Conservation (phyloP, 495 filamentous ascomycete genomes). For the Halenospora varia region DNA sequence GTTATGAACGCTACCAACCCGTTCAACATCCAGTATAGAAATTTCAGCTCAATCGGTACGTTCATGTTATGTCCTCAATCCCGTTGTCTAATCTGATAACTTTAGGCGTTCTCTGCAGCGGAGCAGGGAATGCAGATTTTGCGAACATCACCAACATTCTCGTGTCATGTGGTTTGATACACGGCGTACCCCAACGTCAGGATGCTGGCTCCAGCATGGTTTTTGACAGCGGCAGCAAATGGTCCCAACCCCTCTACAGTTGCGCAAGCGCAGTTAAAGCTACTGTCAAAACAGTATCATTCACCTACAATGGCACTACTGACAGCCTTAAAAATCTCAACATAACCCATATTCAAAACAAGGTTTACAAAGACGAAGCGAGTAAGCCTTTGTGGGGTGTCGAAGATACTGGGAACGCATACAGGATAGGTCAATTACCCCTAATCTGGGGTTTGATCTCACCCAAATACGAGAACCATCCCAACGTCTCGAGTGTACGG, state of each 20-base stretch:
- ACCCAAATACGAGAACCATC: conserved; percentile 21
- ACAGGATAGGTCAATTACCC: conserved; percentile 17
- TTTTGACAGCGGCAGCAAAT: conserved; percentile 17
- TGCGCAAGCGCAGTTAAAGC: conserved; percentile 38
- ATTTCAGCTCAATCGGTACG: conserved; percentile 29
- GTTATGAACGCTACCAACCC: too few species aligned
- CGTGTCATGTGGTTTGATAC: conserved; percentile 35
- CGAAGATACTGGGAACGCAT: conserved; percentile 26
- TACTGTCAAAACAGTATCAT: conserved; percentile 37
- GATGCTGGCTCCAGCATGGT: conserved; percentile 7
- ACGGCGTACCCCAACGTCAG: conserved; percentile 29
- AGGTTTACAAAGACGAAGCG: conserved; percentile 23
- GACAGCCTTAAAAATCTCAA: conserved; percentile 20
- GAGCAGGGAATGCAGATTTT: conserved; percentile 21
- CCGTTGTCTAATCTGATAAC: too few species aligned
- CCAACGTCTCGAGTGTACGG: conserved; percentile 28
- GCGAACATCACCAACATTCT: conserved; percentile 39
- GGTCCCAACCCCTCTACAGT: conserved; percentile 36
- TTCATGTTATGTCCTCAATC: too few species aligned
- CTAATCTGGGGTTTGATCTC: conserved; percentile 36
- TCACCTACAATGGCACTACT: conserved; percentile 31
- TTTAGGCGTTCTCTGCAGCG: conserved; percentile 27
- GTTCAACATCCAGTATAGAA: conserved; percentile 6
- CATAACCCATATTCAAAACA: conserved; percentile 23
- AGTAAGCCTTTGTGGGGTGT: conserved; percentile 33